phyloP scores from a whole-genome alignment of 768 basidiomycete species.

The Sporobolomyces pararoseus region DNA sequence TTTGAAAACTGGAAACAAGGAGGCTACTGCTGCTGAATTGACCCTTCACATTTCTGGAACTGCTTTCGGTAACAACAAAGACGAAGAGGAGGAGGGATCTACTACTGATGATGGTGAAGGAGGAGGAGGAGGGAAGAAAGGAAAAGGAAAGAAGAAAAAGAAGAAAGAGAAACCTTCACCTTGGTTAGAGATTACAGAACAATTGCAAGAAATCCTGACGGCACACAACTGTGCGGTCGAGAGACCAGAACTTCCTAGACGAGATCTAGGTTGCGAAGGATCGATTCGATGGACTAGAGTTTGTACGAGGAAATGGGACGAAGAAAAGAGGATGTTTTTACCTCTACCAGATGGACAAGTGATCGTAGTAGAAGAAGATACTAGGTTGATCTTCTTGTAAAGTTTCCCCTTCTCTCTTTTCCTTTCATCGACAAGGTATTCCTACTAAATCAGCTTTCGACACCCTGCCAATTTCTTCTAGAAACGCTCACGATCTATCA shows the following conservation, averaged over 20 bases:
- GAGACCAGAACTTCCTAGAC: not conserved
- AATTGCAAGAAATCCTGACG: not conserved
- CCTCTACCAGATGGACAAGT: conserved; percentile 11
- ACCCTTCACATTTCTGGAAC: conserved; percentile 34
- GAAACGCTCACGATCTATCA: conserved; percentile 31
- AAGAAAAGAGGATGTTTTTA: conserved; percentile 8
- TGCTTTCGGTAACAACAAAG: conserved; percentile 6
- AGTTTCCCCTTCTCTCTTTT: not conserved
- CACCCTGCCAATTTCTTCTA: no score
- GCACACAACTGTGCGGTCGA: conserved; percentile 18
- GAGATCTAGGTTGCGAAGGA: conserved; percentile 14
- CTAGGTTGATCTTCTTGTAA: conserved; percentile 36
- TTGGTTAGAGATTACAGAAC: conserved; percentile 24
- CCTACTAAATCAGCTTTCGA: not conserved
- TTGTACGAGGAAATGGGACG: conserved; percentile 30
- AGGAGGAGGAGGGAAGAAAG: not conserved
- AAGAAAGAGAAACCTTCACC: conserved; percentile 11
- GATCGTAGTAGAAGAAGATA: conserved; percentile 35
- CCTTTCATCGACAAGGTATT: not conserved
- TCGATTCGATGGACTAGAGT: conserved; percentile 33
- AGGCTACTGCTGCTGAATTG: conserved; percentile 25
- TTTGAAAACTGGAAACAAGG: conserved; percentile 27
- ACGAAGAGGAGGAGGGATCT: no score
- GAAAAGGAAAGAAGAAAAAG: conserved; percentile 4
- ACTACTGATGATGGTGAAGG: not conserved